Evolutionary conservation across 805 yeast species (phyloP).

Genomic region (Starmera dryadoides): DNA sequence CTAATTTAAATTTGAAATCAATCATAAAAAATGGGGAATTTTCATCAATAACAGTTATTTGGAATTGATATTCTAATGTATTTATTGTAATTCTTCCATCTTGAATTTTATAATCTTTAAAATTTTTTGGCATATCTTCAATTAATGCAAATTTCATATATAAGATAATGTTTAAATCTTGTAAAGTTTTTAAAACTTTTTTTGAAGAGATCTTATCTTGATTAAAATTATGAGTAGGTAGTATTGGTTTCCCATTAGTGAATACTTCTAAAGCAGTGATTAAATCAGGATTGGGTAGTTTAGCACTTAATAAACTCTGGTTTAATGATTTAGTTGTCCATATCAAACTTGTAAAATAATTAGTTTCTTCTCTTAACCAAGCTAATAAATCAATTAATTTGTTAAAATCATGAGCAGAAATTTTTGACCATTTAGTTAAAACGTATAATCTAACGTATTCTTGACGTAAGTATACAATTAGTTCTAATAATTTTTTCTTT

Average conservation of each 20-base stretch:
- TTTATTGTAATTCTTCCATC: constrained; percentile 70
- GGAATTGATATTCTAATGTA: constrained; percentile 61
- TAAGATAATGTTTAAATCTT: constrained; percentile 63
- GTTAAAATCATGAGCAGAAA: constrained; percentile 62
- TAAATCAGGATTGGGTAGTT: constrained; percentile 86
- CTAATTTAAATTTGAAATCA: constrained; percentile 53
- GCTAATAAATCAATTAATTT: constrained; percentile 78
- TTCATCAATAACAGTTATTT: constrained; percentile 69
- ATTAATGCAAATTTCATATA: constrained; percentile 69
- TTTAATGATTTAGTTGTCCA: constrained; percentile 64
- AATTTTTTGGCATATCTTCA: constrained; percentile 53
- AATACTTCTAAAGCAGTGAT: constrained; percentile 83
- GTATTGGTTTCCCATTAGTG: constrained; percentile 66
- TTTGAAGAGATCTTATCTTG: constrained; percentile 44
- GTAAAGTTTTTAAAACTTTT: constrained; percentile 52
- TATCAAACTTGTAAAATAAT: constrained; percentile 53
- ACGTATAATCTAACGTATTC: constrained; percentile 83
- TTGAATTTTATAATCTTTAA: constrained; percentile 53
- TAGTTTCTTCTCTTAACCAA: constrained; percentile 80
- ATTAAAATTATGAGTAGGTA: constrained; percentile 57
- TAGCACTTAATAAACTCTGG: constrained; percentile 75
- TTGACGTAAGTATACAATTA: constrained; percentile 68
- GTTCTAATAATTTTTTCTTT: constrained; percentile 61
- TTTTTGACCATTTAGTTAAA: constrained; percentile 77
- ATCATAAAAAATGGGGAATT: constrained; percentile 70